Base-by-base conservation (phyloP, 2,329 filamentous ascomycete genomes). In the Ampelomyces quisqualis region DNA sequence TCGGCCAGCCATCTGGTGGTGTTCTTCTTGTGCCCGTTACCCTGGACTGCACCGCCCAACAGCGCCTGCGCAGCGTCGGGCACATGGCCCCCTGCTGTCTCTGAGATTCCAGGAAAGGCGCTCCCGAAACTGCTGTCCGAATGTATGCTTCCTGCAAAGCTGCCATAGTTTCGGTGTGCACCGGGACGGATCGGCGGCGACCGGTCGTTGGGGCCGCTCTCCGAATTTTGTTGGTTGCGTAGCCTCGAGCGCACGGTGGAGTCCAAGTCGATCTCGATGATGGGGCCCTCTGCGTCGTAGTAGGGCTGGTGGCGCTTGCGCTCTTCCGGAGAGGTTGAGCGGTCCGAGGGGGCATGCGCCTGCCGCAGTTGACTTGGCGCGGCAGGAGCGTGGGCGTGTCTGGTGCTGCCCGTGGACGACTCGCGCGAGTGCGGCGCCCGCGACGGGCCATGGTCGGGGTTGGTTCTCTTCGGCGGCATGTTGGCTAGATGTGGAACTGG, bases 1-100 rank as follows among this genome's bases (percentile, higher is more conserved):
- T 85, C 78, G 6, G 86, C 86, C 24, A 94, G 76, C 55, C 78
- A 82, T 47, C 80, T 81, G 35, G 87, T 90, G 9, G 82, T 85
- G 51, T 81, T 85, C 75, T 84, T 85, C 66, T 84, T 86, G 48
- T 77, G 80, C 45, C 73, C 72, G 38, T 59, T 67, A 54, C 43
- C 64, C 45, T 68, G 67, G 21, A 75, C 49, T 23, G 69, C 54
- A 43, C 74, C 68, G 17, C 70, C 68, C 34, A 76, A 49, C 28
- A 71, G 46, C 15, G 68, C 64, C 36, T 70, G 65, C 7, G 70
- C 49, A 13, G 58, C 59, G 41, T 67, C 70, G 2, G 58, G 53
- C 15, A 44, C 53, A 21, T 60, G 60, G 23, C 56, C 61, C 13
- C 60, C 53, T 18, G 54, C 44, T 1, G 53, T 59, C 17, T 57